Evolutionary conservation across 805 yeast genomes (phyloP).

Genomic region (Starmerella apicola): DNA sequence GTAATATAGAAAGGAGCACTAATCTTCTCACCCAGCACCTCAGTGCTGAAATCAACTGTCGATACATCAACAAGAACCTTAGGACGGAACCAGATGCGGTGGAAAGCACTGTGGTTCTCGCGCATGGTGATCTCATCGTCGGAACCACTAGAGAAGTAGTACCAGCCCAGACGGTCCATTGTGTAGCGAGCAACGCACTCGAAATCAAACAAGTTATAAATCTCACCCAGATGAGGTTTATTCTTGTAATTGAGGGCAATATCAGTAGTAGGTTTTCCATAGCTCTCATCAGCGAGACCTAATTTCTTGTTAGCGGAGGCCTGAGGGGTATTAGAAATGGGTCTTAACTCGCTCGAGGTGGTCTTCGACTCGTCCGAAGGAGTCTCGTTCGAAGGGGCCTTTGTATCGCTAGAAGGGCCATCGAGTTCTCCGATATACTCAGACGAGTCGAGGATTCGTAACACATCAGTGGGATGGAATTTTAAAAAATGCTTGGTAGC

Average conservation of each 20-base stretch:
- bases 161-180: slow-evolving; percentile 74
- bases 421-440: slow-evolving; percentile 50
- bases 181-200: slow-evolving; percentile 75
- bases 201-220: slow-evolving; percentile 73
- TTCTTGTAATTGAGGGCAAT: slow-evolving; percentile 31
- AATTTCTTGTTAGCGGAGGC: not conserved
- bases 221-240: slow-evolving; percentile 57
- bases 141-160: slow-evolving; percentile 80
- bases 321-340: slow-evolving; percentile 5
- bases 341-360: slow-evolving; percentile 9
- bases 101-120: slow-evolving; percentile 84
- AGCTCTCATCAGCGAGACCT: too few relatives aligned
- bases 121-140: slow-evolving; percentile 87
- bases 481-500: slow-evolving; percentile 80
- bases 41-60: slow-evolving; percentile 55
- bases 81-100: slow-evolving; percentile 79
- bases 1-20: slow-evolving; percentile 75
- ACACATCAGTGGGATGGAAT: slow-evolving; percentile 79
- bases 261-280: slow-evolving; percentile 26
- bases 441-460: slow-evolving; percentile 45
- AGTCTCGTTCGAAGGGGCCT: not conserved
- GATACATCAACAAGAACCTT: slow-evolving; percentile 67
- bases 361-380: not conserved
- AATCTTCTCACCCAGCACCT: slow-evolving; percentile 59
- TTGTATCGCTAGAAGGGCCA: not conserved